Base-by-base conservation (phyloP, 2,329 filamentous ascomycete genomes). In the Penicillium sp. region DNA sequence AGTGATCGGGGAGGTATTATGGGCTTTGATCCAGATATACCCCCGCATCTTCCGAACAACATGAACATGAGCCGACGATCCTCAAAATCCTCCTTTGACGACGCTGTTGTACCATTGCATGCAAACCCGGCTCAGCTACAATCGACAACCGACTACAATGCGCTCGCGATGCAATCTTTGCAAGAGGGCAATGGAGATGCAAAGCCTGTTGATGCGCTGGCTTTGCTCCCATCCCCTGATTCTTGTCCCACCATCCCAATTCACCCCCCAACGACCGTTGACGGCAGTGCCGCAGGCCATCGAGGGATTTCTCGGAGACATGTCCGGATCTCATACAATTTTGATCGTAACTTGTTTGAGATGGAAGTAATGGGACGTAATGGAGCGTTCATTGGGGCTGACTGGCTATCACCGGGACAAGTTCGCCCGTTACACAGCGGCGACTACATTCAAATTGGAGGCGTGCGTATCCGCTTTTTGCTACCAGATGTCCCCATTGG, bases 271-370 rank as follows among this genome's bases (percentile, higher is more conserved):
- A 73, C 74, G 29, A 78, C 77, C 16, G 68, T 75, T 38, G 75
- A 78, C 45, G 80, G 76, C 43, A 72, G 64, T 55, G 74, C 79
- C 2, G 77, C 77, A 13, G 78, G 78, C 16, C 82, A 85, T 61
- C 82, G 81, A 60, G 81, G 80, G 43, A 87, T 87, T 34, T 87
- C 85, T 4, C 78, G 84, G 25, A 80, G 84, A 64, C 85, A 88
- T 66, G 79, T 85, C 51, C 82, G 80, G 58, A 86, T 88, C 58
- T 76, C 78, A 27, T 87, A 84, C 74, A 84, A 85, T 57, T 82
- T 83, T 60, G 78, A 84, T 41, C 76, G 78, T 38, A 79, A 81
- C 46, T 65, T 77, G 36, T 88, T 86, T 66, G 80, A 85, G 63
- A 78, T 87, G 73, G 76, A 82, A 53, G 81, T 87, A 2, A 77